phyloP scores from a whole-genome alignment of 139 green algal genomes.

The Picochlorum sp. region DNA sequence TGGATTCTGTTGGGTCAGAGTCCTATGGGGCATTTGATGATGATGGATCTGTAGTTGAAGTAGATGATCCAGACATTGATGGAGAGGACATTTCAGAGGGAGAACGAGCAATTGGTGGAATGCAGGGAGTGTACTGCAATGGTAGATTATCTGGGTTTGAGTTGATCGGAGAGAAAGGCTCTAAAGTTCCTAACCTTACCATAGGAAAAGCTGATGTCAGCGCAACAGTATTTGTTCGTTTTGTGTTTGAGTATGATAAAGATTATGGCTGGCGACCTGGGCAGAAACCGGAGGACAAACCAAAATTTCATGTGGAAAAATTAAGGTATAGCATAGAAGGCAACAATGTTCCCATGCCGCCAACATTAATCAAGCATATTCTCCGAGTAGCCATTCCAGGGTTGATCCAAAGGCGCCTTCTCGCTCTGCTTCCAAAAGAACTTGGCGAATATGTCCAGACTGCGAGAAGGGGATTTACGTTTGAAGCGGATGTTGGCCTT shows the following conservation, averaged over 20 bases:
- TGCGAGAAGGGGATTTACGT: constrained; percentile 15
- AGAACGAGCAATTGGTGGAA: background rate
- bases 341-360: constrained; percentile 54
- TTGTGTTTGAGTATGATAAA: constrained; percentile 40
- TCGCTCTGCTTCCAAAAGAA: constrained; percentile 40
- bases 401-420: constrained; percentile 36
- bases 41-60: background rate
- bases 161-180: constrained; percentile 63
- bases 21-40: background rate
- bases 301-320: constrained; percentile 42
- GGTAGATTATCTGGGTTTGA: constrained; percentile 40
- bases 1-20: background rate
- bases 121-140: constrained; percentile 41
- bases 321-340: constrained; percentile 36
- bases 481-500: constrained; percentile 33
- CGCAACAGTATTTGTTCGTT: constrained; percentile 26
- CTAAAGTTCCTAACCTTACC: constrained; percentile 64
- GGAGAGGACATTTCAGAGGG: constrained; percentile 2
- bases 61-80: constrained; percentile 1
- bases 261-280: constrained; percentile 10
- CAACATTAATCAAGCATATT: constrained; percentile 45
- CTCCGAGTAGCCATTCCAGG: constrained; percentile 37
- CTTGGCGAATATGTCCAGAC: constrained; percentile 48
- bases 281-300: constrained; percentile 12
- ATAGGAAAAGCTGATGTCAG: constrained; percentile 55